A percentile compares a stretch with the other conserved stretches of the same genome.
These are phyloP conservation scores for Furcasterigmium sp. DNA, from an alignment of 2,329 filamentous ascomycete genomes.

Conservation along the genomic window DNA sequence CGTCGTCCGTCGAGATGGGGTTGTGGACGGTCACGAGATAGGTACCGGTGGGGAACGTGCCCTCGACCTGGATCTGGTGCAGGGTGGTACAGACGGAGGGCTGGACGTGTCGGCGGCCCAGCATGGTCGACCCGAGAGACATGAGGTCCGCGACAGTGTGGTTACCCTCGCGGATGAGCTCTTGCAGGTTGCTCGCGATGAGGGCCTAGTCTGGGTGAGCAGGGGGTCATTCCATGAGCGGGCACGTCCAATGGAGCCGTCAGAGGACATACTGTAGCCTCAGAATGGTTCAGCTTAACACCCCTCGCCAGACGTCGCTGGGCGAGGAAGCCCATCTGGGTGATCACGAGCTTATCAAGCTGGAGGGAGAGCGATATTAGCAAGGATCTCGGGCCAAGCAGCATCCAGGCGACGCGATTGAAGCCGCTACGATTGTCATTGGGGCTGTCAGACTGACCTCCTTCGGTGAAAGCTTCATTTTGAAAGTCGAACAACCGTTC, in stretches of 20 bases:
- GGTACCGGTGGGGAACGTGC: conserved; percentile 84
- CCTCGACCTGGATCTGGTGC: conserved; percentile 85
- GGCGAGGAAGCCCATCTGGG: conserved; percentile 80
- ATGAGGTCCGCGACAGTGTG: conserved; percentile 92
- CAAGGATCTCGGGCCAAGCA: too few species aligned
- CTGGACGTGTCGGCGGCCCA: conserved; percentile 85
- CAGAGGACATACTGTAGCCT: conserved; percentile 65
- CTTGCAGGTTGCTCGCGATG: conserved; percentile 85
- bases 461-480: background rate
- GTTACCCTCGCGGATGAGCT: conserved; percentile 94
- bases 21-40: conserved; percentile 94
- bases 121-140: conserved; percentile 84
- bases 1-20: conserved; percentile 80
- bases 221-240: conserved; percentile 6
- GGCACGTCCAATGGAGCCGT: too few species aligned
- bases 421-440: too few species aligned
- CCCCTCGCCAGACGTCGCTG: conserved; percentile 85
- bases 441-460: background rate
- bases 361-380: conserved; percentile 32
- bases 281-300: conserved; percentile 82
- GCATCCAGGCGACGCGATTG: too few species aligned
- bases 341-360: conserved; percentile 95
- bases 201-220: conserved; percentile 49
- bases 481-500: too few species aligned
- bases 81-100: conserved; percentile 77